These are phyloP conservation scores for Theobroma grandiflorum DNA, from an alignment of 441 rosid species.

Conservation along the genomic window DNA sequence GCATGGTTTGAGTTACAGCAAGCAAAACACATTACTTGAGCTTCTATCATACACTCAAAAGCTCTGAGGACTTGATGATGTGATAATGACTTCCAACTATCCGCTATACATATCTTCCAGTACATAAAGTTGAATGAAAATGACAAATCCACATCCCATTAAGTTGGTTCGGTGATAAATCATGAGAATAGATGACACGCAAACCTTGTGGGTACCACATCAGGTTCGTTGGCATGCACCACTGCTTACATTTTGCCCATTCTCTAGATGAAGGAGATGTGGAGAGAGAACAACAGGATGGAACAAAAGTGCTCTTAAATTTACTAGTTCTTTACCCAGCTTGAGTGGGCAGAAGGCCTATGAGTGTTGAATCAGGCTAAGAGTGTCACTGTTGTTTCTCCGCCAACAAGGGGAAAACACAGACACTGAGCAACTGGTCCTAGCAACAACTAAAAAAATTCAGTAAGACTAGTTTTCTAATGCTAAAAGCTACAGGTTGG, in stretches of 20 bases:
- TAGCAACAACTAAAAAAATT: neutral
- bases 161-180: no score
- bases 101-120: neutral
- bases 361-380: neutral
- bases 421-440: no score
- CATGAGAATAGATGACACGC: no score
- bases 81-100: neutral
- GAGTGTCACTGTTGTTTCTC: neutral
- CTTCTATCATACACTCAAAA: neutral
- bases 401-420: neutral
- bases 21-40: neutral
- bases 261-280: neutral
- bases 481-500: no score
- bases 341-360: no score
- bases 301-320: neutral
- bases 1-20: neutral
- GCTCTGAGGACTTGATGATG: neutral
- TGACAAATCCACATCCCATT: no score
- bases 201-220: no score
- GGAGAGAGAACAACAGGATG: no score
- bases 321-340: neutral
- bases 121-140: neutral
- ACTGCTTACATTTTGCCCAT: neutral
- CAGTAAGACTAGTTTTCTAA: neutral
- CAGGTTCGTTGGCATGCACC: no score